Percentiles rank a stretch among this genome's conserved stretches.
Conservation (phyloP, 2,329 filamentous ascomycete genomes). For the Tolypocladium tundrense region DNA sequence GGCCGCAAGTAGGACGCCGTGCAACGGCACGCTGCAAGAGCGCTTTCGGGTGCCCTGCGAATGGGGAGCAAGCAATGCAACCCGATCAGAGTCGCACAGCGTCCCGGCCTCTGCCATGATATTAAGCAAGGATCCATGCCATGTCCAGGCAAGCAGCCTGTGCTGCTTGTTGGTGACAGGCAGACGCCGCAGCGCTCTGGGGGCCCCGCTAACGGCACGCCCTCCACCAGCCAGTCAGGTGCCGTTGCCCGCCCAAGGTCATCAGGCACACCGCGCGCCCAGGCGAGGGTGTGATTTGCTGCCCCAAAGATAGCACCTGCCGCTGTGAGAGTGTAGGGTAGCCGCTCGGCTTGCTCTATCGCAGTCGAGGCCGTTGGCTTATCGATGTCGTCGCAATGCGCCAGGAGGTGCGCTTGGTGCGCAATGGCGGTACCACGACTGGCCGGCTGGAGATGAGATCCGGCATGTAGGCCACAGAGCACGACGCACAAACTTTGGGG, state of each 20-base stretch:
- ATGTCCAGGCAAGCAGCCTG: background rate
- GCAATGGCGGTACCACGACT: background rate
- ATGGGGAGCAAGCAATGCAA: background rate
- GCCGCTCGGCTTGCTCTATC: background rate
- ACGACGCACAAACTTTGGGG: background rate
- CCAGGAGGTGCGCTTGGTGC: background rate
- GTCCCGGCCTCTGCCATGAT: background rate
- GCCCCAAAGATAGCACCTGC: slow-evolving; percentile 2
- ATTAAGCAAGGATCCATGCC: background rate
- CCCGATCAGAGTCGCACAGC: background rate
- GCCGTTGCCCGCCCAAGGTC: slow-evolving; percentile 9
- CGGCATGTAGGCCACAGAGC: background rate
- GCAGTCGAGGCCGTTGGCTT: background rate
- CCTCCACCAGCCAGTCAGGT: slow-evolving; percentile 14
- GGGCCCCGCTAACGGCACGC: background rate
- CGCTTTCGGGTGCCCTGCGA: background rate
- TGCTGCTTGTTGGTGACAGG: background rate
- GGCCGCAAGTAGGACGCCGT: background rate
- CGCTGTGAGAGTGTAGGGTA: background rate
- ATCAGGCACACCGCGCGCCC: slow-evolving; percentile 11
- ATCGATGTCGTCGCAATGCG: background rate
- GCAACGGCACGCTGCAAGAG: background rate
- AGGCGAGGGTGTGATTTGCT: slow-evolving; percentile 5
- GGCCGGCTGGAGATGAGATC: background rate
- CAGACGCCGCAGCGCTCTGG: background rate